These are phyloP conservation scores for Ophiocordyceps sinensis DNA, from an alignment of 2,329 filamentous ascomycete genomes.

Conservation along the genomic window DNA sequence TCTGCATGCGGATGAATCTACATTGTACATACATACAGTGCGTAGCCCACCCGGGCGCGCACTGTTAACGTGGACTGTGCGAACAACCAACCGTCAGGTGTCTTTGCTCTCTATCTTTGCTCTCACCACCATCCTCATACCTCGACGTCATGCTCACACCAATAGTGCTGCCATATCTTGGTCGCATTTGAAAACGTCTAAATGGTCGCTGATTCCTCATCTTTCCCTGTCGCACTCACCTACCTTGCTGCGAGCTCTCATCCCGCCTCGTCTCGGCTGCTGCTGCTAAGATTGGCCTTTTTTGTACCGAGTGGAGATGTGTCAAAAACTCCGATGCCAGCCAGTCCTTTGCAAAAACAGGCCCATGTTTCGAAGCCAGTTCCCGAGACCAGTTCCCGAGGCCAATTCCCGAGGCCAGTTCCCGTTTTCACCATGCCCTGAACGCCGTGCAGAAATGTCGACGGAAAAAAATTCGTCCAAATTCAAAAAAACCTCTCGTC, in stretches of 20 bases:
- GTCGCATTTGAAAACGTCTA: not conserved
- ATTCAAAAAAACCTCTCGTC: not conserved
- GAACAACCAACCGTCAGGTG: no score
- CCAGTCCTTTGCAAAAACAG: constrained; percentile 1
- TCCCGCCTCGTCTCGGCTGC: constrained; percentile 9
- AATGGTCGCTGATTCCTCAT: not conserved
- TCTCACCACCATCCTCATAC: no score
- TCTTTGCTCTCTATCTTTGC: no score
- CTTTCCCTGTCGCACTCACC: not conserved
- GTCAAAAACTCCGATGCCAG: constrained; percentile 14
- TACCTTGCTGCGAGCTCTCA: not conserved
- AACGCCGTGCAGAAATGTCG: constrained; percentile 13
- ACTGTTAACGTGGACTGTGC: not conserved
- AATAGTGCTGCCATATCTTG: not conserved
- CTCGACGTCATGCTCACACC: not conserved
- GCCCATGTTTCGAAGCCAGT: no score
- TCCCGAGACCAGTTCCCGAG: no score
- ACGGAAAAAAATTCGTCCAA: not conserved
- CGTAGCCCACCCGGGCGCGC: not conserved
- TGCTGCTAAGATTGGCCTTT: constrained; percentile 16
- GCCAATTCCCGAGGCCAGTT: no score
- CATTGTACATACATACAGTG: not conserved
- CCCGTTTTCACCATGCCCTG: constrained; percentile 9
- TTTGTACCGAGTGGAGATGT: constrained; percentile 34
- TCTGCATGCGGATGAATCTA: not conserved